Evolutionary conservation across 179 eudicot species (phyloP).

Genomic region (Beta macrorhiza): DNA sequence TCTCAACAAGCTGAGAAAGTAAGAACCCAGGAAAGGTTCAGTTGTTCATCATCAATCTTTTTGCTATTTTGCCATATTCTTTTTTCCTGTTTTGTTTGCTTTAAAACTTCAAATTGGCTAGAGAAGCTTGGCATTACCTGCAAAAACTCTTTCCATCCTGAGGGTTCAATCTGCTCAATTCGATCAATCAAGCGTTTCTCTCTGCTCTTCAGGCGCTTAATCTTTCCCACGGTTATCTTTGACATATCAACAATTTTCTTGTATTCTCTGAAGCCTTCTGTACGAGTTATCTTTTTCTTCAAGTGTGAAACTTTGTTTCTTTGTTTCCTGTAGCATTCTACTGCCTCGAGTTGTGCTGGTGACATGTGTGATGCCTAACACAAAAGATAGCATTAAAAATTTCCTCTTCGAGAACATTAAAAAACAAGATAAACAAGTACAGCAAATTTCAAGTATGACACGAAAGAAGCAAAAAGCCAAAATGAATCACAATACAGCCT

Average conservation of each 20-base stretch:
- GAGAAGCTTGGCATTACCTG: conserved; percentile 51
- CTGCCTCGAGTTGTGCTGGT: conserved; percentile 60
- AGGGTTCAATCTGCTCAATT: conserved; percentile 94
- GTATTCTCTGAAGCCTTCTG: conserved; percentile 92
- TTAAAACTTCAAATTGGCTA: neutral
- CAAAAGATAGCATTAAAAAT: conserved; percentile 4
- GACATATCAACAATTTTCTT: conserved; percentile 74
- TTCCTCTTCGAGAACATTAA: neutral
- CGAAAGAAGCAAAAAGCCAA: neutral
- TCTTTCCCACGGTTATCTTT: conserved; percentile 72
- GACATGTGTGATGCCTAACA: conserved; percentile 67
- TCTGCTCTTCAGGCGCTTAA: conserved; percentile 72
- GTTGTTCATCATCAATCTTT: neutral
- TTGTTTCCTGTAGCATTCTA: conserved; percentile 77
- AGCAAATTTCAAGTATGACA: neutral
- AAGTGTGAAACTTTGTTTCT: conserved; percentile 83
- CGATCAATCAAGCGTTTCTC: conserved; percentile 69
- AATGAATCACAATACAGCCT: neutral
- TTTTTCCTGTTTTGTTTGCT: neutral
- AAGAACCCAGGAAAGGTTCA: neutral
- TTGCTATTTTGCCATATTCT: neutral
- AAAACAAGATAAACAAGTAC: conserved; percentile 2
- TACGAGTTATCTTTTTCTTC: conserved; percentile 79
- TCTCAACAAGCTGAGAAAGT: neutral
- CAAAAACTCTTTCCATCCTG: conserved; percentile 99